These are phyloP conservation scores for Alternaria panax DNA, from an alignment of 2,329 filamentous ascomycete genomes.

Conservation along the genomic window DNA sequence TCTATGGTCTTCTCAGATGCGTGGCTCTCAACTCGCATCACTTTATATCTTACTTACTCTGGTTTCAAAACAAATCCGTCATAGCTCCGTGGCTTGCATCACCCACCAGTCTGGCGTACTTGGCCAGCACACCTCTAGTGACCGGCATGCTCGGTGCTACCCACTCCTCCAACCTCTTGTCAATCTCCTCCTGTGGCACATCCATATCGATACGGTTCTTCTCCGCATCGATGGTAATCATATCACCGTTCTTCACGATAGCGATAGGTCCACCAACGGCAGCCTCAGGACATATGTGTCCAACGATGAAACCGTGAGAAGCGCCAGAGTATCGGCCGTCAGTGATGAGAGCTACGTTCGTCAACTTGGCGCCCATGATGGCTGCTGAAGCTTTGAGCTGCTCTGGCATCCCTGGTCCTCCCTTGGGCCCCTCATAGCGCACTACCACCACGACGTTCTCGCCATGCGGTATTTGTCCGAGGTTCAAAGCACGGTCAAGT, in stretches of 20 bases:
- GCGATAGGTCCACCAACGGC: constrained; percentile 89
- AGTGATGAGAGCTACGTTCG: constrained; percentile 88
- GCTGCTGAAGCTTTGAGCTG: constrained; percentile 87
- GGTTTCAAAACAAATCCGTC: constrained; percentile 72
- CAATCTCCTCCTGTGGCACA: constrained; percentile 74
- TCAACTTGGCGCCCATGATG: constrained; percentile 90
- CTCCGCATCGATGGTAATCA: constrained; percentile 85
- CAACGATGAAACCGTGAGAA: constrained; percentile 90
- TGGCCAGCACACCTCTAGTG: constrained; percentile 83
- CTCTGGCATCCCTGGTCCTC: constrained; percentile 95
- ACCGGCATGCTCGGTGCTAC: constrained; percentile 74
- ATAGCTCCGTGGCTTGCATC: constrained; percentile 92
- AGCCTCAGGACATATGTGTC: constrained; percentile 90
- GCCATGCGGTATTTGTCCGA: constrained; percentile 72
- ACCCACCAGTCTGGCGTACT: constrained; percentile 86
- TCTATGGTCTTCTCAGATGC: neutral
- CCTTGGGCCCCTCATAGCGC: constrained; percentile 91
- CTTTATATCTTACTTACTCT: neutral
- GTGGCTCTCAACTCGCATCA: neutral
- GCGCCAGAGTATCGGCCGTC: constrained; percentile 91
- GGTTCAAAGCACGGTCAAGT: constrained; percentile 76
- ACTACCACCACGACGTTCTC: constrained; percentile 91
- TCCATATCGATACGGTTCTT: constrained; percentile 76
- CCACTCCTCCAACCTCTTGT: constrained; percentile 70
- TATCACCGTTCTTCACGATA: constrained; percentile 79